Percentiles rank a stretch among this genome's conserved stretches.
These are phyloP conservation scores for Fusarium coffeatum DNA, from an alignment of 2,329 filamentous ascomycete genomes.

Conservation along the genomic window DNA sequence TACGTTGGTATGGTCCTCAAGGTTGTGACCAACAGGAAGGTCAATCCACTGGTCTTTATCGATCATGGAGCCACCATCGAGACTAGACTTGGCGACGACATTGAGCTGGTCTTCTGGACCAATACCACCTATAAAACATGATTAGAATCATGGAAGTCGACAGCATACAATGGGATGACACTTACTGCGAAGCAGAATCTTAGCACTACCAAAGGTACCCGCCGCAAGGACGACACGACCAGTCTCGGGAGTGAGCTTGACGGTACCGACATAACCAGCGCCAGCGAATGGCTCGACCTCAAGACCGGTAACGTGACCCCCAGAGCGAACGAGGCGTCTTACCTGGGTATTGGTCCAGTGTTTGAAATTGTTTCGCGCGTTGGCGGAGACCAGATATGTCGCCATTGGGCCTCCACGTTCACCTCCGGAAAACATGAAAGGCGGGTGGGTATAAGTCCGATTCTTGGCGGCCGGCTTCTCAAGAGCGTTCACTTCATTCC, in stretches of 20 bases:
- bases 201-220: slow-evolving; percentile 14
- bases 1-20: slow-evolving; percentile 21
- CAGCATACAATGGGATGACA: neutral
- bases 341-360: slow-evolving; percentile 20
- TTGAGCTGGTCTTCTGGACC: slow-evolving; percentile 14
- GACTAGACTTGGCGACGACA: slow-evolving; percentile 3
- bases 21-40: slow-evolving; percentile 18
- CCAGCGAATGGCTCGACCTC: slow-evolving; percentile 13
- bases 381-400: slow-evolving; percentile 17
- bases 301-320: slow-evolving; percentile 4
- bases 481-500: slow-evolving; percentile 2
- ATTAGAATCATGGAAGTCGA: neutral
- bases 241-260: slow-evolving; percentile 18
- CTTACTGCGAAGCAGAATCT: slow-evolving; percentile 18
- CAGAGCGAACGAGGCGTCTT: slow-evolving; percentile 10
- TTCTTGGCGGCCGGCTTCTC: neutral
- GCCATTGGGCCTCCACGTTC: slow-evolving; percentile 8
- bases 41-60: slow-evolving; percentile 11
- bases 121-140: neutral
- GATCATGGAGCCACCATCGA: slow-evolving; percentile 11
- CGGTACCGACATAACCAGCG: slow-evolving; percentile 5
- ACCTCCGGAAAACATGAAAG: slow-evolving; percentile 7
- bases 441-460: slow-evolving; percentile 9
- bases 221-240: slow-evolving; percentile 13
- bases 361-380: slow-evolving; percentile 5